These are phyloP conservation scores for Huntiella omanensis DNA, from an alignment of 2,329 filamentous ascomycete genomes.

Conservation along the genomic window DNA sequence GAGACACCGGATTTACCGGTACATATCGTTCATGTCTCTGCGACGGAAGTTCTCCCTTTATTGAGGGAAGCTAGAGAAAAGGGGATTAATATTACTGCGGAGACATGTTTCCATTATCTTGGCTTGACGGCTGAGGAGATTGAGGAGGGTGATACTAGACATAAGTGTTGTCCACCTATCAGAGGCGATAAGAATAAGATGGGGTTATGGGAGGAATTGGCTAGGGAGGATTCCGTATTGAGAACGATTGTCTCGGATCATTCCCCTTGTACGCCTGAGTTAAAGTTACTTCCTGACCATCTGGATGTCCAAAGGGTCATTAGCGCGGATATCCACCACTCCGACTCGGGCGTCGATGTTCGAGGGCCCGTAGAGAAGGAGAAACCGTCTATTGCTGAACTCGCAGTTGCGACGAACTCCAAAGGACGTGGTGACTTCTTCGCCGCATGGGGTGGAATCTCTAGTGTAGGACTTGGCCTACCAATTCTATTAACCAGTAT, in stretches of 20 bases:
- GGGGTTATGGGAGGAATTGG: conserved; percentile 68
- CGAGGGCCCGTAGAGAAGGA: conserved; percentile 16
- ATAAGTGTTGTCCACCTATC: conserved; percentile 93
- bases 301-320: conserved; percentile 12
- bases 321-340: conserved; percentile 23
- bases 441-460: conserved; percentile 89
- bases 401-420: conserved; percentile 3
- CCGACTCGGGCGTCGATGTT: conserved; percentile 35
- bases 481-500: conserved; percentile 73
- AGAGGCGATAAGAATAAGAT: conserved; percentile 67
- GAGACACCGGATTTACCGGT: conserved; percentile 66
- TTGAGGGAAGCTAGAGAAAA: conserved; percentile 51
- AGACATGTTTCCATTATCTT: conserved; percentile 92
- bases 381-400: conserved; percentile 19
- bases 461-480: conserved; percentile 77
- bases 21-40: conserved; percentile 86
- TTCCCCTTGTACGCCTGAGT: conserved; percentile 83
- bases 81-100: conserved; percentile 75
- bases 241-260: conserved; percentile 88
- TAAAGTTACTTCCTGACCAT: conserved; percentile 67
- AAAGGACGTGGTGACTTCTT: conserved; percentile 64
- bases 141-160: conserved; percentile 66
- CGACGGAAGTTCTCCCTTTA: conserved; percentile 71
- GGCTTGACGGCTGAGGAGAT: conserved; percentile 69
- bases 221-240: conserved; percentile 51